Evolutionary conservation across 768 basidiomycete genomes (phyloP).

Genomic region (Leucocoprinus sp.): DNA sequence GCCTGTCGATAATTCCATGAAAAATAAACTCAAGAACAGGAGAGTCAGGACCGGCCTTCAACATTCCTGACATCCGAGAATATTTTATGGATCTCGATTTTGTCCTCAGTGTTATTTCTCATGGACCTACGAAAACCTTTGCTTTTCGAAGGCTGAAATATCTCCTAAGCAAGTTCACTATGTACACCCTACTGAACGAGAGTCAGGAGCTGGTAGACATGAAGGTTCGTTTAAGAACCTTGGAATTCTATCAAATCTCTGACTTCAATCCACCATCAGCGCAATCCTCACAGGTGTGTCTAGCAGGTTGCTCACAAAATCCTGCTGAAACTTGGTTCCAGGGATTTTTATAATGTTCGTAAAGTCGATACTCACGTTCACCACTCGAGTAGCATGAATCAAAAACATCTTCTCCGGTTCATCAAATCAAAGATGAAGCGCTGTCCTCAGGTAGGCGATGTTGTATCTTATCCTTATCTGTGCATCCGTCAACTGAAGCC

Average conservation of each 20-base stretch:
- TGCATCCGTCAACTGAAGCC: constrained; percentile 1
- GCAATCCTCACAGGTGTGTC: constrained; percentile 73
- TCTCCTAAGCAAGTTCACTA: constrained; percentile 86
- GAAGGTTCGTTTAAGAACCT: constrained; percentile 56
- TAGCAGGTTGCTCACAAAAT: neutral
- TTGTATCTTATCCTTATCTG: too few species aligned
- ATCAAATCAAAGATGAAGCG: constrained; percentile 99
- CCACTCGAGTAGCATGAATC: constrained; percentile 98
- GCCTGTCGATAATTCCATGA: neutral
- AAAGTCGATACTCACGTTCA: constrained; percentile 99
- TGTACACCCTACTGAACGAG: constrained; percentile 89
- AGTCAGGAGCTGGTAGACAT: constrained; percentile 91
- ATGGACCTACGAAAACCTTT: constrained; percentile 94
- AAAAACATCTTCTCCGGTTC: constrained; percentile 96
- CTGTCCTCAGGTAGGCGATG: constrained; percentile 63
- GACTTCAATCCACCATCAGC: constrained; percentile 26
- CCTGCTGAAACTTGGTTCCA: constrained; percentile 21
- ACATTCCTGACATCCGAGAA: constrained; percentile 81
- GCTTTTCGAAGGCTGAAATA: constrained; percentile 90
- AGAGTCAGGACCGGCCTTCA: constrained; percentile 51
- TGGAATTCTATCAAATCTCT: neutral
- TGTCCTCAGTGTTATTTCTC: constrained; percentile 81
- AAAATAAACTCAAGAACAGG: constrained; percentile 6
- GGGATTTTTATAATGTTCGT: constrained; percentile 96
- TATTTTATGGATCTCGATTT: constrained; percentile 96